phyloP scores from a whole-genome alignment of 1,139 yeast genomes.

The Lizanozyma gosingica region DNA sequence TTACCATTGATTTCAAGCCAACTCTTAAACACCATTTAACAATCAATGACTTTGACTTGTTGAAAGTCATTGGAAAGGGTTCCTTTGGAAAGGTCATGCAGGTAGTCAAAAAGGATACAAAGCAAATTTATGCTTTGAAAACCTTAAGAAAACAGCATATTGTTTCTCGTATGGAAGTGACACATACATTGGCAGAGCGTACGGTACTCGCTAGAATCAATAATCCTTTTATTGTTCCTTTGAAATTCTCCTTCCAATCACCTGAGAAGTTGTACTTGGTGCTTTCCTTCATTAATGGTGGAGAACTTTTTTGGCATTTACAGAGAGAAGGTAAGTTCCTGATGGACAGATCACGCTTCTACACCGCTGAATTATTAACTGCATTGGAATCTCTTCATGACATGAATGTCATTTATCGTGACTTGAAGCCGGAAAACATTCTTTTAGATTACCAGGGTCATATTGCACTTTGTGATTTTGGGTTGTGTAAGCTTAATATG shows the following conservation, averaged over 20 bases:
- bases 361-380: slow-evolving; percentile 85
- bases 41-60: slow-evolving; percentile 84
- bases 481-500: slow-evolving; percentile 93
- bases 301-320: slow-evolving; percentile 90
- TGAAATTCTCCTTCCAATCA: slow-evolving; percentile 93
- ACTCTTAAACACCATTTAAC: slow-evolving; percentile 54
- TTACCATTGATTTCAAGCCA: slow-evolving; percentile 75
- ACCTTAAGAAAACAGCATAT: slow-evolving; percentile 91
- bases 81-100: slow-evolving; percentile 99
- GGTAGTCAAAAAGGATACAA: slow-evolving; percentile 89
- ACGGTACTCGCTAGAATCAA: slow-evolving; percentile 89
- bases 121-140: slow-evolving; percentile 87
- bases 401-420: slow-evolving; percentile 87
- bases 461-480: slow-evolving; percentile 95
- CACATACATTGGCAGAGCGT: slow-evolving; percentile 92
- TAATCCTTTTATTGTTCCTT: slow-evolving; percentile 97
- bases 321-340: slow-evolving; percentile 89
- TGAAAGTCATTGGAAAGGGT: slow-evolving; percentile 95
- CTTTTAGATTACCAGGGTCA: slow-evolving; percentile 93
- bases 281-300: slow-evolving; percentile 91
- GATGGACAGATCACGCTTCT: slow-evolving; percentile 81
- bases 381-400: slow-evolving; percentile 90
- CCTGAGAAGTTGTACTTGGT: slow-evolving; percentile 89
- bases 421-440: slow-evolving; percentile 92
- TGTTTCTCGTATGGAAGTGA: slow-evolving; percentile 88